Conservation (phyloP, 2,329 filamentous ascomycete genomes). For the Madurella mycetomatis region DNA sequence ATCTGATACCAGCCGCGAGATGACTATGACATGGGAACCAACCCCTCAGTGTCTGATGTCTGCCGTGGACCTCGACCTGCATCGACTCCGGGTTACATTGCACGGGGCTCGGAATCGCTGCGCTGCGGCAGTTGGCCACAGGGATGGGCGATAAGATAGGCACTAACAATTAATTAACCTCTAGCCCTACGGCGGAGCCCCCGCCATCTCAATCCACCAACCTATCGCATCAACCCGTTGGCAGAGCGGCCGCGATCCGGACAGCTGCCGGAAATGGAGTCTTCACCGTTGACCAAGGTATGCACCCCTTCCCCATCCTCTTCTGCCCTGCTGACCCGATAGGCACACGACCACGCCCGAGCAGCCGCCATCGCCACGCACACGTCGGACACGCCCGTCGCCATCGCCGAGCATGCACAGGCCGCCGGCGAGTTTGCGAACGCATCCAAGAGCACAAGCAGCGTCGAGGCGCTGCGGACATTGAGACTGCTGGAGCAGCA, state of each 20-base stretch:
- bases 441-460: conserved; percentile 67
- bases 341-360: conserved; percentile 86
- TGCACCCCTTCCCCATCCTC: not conserved
- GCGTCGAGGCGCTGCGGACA: conserved; percentile 72
- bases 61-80: not conserved
- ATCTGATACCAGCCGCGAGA: no score
- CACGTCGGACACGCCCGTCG: conserved; percentile 70
- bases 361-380: conserved; percentile 75
- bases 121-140: not conserved
- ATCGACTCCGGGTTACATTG: not conserved
- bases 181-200: conserved; percentile 11
- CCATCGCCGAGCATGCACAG: conserved; percentile 80
- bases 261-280: conserved; percentile 53
- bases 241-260: conserved; percentile 4
- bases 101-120: not conserved
- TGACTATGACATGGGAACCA: no score
- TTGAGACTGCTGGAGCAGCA: conserved; percentile 82
- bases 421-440: conserved; percentile 86
- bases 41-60: not conserved
- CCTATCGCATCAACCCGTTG: not conserved
- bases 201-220: not conserved
- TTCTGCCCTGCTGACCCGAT: conserved; percentile 1
- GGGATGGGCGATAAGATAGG: conserved; percentile 12
- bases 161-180: not conserved
- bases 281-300: conserved; percentile 63